A percentile compares a stretch with the other conserved stretches of the same genome.
These are phyloP conservation scores for Leishmania lainsoni DNA, from an alignment of 208 protist species.

Conservation along the genomic window DNA sequence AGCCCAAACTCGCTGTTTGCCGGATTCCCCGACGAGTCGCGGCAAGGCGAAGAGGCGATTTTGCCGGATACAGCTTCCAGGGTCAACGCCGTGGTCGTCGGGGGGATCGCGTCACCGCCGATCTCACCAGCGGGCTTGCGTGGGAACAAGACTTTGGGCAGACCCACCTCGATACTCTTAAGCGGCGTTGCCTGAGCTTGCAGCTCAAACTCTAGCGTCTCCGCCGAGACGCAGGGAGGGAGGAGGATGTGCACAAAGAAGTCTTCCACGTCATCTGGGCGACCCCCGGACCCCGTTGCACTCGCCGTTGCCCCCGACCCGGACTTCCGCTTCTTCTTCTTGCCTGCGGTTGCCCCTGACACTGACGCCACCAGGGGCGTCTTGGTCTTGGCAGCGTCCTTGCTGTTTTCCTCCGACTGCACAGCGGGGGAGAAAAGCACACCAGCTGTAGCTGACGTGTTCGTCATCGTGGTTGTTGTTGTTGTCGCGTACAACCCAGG, in stretches of 20 bases:
- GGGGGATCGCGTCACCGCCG: slow-evolving; percentile 9
- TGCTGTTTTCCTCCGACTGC: slow-evolving; percentile 7
- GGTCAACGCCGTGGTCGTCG: neutral
- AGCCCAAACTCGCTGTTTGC: slow-evolving; percentile 33
- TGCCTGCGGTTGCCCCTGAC: slow-evolving; percentile 17
- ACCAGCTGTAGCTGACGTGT: slow-evolving; percentile 11
- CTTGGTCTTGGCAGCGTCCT: slow-evolving; percentile 4
- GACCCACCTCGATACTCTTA: slow-evolving; percentile 53
- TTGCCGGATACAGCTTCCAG: neutral
- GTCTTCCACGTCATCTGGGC: slow-evolving; percentile 58
- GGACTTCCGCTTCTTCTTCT: slow-evolving; percentile 32
- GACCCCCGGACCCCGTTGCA: slow-evolving; percentile 4
- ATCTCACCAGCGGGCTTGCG: slow-evolving; percentile 18
- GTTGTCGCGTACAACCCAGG: slow-evolving; percentile 1
- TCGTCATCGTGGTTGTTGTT: slow-evolving; percentile 17
- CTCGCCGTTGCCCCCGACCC: neutral
- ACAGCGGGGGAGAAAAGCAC: slow-evolving; percentile 4
- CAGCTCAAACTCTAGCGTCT: slow-evolving; percentile 60
- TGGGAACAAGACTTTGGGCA: slow-evolving; percentile 44
- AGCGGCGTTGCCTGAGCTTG: slow-evolving; percentile 53
- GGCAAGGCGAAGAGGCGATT: slow-evolving; percentile 29
- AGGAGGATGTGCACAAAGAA: slow-evolving; percentile 69
- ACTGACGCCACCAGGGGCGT: neutral
- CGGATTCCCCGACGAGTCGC: slow-evolving; percentile 32
- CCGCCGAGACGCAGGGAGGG: slow-evolving; percentile 35